Evolutionary conservation across 169 alveolate species (phyloP), one percentile per base, ranked within the genome.

Genomic region (Plasmodium coatneyi): DNA sequence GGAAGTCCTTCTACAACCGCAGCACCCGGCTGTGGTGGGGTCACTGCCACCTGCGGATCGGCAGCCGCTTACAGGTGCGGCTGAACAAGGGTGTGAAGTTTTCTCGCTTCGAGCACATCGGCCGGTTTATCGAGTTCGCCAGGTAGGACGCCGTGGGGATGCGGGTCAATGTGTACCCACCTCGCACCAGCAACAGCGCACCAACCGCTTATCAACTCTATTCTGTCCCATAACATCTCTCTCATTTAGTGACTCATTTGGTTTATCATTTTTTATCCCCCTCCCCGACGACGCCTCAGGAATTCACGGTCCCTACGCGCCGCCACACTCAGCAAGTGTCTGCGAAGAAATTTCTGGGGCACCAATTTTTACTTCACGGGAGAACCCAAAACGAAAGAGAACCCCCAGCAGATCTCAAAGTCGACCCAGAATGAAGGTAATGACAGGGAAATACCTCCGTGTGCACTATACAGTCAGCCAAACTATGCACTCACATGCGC

Each of bases 21-120:
- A 49, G 87, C 36, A 86, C 87, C 25, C 32, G 86, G 80, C 28
- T 86, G 60, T 86, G 93, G 93, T 86, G 93, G 93, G 93, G 93
- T 9, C 93, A 86, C 72, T 86, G 32, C 28, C 93, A 86, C 22
- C 56, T 86, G 66, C n/a, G 93, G 28, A 86, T 86, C 22, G 93
- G 93, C 0, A 86, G 93, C 54, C 52, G 93, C 28, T 78, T 76
- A 43, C 93, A 86, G 79, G 93, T 86, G 5, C 19, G 87, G 25
- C 72, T 86, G 22, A 86, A 86, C 72, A 86, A 86, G 41, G 93
- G 93, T 52, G 70, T 87, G 22, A 87, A 87, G n/a, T 87, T 76
- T 78, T 87, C 93, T 52, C 80, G 41, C 39, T 87, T 87, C 80
- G 76, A 87, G 22, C 93, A 87, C 66, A 87, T 87, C 25, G 93